A percentile compares a stretch with the other conserved stretches of the same genome.
Evolutionary conservation across 2,329 filamentous ascomycete species (phyloP).

Genomic region (Septoria linicola): DNA sequence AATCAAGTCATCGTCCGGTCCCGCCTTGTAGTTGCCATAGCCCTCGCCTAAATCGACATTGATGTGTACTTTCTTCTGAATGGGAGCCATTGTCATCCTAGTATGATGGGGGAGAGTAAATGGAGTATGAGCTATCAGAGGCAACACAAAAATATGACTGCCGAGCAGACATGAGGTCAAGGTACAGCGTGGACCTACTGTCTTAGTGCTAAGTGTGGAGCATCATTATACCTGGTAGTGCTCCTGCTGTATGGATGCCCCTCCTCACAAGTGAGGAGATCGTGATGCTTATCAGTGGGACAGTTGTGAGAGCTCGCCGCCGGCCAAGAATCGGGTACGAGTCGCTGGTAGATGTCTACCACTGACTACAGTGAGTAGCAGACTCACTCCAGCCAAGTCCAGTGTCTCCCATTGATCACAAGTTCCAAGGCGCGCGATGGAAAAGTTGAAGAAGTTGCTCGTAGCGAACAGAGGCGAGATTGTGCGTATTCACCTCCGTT

Average conservation of each 20-base stretch:
- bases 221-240: background rate
- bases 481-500: constrained; percentile 5
- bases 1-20: constrained; percentile 61
- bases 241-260: constrained; percentile 5
- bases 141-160: background rate
- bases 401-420: background rate
- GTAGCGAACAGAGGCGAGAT: constrained; percentile 63
- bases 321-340: background rate
- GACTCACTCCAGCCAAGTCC: background rate
- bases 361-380: too few species aligned
- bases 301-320: constrained; percentile 7
- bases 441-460: constrained; percentile 52
- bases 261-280: constrained; percentile 12
- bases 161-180: constrained; percentile 9
- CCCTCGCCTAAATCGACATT: constrained; percentile 56
- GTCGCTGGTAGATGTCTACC: too few species aligned
- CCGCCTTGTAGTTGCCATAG: constrained; percentile 53
- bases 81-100: constrained; percentile 44
- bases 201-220: constrained; percentile 5
- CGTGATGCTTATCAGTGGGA: constrained; percentile 24
- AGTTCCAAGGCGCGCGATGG: constrained; percentile 33
- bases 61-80: constrained; percentile 54
- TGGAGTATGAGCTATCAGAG: background rate
- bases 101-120: background rate
- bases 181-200: constrained; percentile 11